Evolutionary conservation across 176 grass and related monocot species (phyloP).

Genomic region (Avena atlantica): DNA sequence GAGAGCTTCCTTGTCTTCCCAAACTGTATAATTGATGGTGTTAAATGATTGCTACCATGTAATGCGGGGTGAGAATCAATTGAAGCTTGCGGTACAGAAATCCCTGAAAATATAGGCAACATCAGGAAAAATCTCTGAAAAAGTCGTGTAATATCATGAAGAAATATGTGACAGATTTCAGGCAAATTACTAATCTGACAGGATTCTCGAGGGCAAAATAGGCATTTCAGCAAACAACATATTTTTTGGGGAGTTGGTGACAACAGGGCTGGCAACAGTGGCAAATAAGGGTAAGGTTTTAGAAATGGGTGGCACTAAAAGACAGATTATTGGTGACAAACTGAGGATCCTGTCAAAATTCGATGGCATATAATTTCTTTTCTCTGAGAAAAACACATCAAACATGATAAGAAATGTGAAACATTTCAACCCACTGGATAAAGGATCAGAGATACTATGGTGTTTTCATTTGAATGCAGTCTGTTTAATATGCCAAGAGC

Average conservation of each 20-base stretch:
- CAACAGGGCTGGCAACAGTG: not conserved
- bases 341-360: constrained; percentile 5
- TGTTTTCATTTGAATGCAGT: not conserved
- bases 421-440: not conserved
- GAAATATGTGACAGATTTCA: not conserved
- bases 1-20: constrained; percentile 73
- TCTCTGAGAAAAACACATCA: constrained; percentile 2
- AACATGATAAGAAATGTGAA: not conserved
- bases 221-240: not conserved
- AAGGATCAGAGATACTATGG: not conserved
- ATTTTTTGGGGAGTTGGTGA: not conserved
- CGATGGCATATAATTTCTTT: not conserved
- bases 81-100: constrained; percentile 45
- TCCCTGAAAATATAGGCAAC: constrained; percentile 16
- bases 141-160: not conserved
- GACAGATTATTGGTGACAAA: not conserved
- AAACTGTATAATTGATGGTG: constrained; percentile 70
- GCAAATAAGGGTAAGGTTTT: not conserved
- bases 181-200: not conserved
- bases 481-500: constrained; percentile 33
- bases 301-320: not conserved
- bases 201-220: not conserved
- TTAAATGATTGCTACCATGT: constrained; percentile 54
- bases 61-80: constrained; percentile 49
- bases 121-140: constrained; percentile 38